These are phyloP conservation scores for Chrysanthemum makinoi DNA, from an alignment of 129 eudicot species.

Conservation along the genomic window DNA sequence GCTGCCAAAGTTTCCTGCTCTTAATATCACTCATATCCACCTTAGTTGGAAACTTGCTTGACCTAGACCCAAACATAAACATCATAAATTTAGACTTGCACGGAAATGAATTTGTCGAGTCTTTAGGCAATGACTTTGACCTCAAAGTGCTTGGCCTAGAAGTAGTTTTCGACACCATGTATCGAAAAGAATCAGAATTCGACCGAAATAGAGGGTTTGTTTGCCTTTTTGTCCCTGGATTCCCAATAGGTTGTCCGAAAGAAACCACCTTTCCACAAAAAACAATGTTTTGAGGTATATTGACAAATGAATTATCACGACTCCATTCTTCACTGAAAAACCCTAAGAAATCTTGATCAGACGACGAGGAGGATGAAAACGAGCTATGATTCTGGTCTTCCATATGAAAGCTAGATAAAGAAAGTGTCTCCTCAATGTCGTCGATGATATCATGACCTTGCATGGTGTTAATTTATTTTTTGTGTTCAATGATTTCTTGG, in stretches of 20 bases:
- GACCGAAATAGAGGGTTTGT: slow-evolving; percentile 22
- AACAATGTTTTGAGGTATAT: slow-evolving; percentile 19
- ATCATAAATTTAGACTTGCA: slow-evolving; percentile 44
- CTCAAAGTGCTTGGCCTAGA: slow-evolving; percentile 11
- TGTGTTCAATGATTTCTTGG: not conserved
- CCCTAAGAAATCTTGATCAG: slow-evolving; percentile 27
- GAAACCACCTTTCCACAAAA: slow-evolving; percentile 32
- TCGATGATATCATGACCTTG: slow-evolving; percentile 11
- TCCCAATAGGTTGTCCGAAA: slow-evolving; percentile 14
- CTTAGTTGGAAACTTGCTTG: slow-evolving; percentile 29
- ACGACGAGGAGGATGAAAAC: slow-evolving; percentile 24
- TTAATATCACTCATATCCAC: slow-evolving; percentile 49
- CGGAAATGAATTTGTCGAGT: slow-evolving; percentile 19
- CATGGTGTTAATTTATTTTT: slow-evolving; percentile 7
- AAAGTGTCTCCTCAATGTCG: slow-evolving; percentile 30
- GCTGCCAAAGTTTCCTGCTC: slow-evolving; percentile 42
- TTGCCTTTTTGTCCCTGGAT: not conserved
- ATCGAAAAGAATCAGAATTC: slow-evolving; percentile 31
- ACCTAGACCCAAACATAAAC: slow-evolving; percentile 46
- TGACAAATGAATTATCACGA: not conserved
- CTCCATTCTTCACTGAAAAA: slow-evolving; percentile 34
- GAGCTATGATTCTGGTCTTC: slow-evolving; percentile 18
- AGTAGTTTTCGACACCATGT: slow-evolving; percentile 16
- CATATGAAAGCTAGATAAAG: slow-evolving; percentile 28
- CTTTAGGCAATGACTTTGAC: slow-evolving; percentile 34